Evolutionary conservation across 805 yeast genomes (phyloP), one percentile per base, ranked within the genome.

Genomic region (Saturnispora halmiae): DNA sequence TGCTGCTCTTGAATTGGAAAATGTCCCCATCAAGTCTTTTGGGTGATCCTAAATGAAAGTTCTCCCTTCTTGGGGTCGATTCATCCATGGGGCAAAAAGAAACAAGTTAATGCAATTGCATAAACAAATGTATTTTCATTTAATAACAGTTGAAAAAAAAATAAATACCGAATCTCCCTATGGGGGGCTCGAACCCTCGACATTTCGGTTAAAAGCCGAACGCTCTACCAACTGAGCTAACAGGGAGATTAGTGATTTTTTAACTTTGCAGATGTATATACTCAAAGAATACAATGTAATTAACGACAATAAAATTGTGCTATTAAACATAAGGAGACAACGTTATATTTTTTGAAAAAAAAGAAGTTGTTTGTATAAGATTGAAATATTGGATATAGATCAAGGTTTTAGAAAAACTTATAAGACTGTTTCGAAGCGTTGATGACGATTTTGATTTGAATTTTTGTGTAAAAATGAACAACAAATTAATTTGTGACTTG

Each of bases 171-270:
- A 27, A 33, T 20, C 73, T 68, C 73, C 73, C 67, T 59, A 67
- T 65, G 71, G 66, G 74, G 74, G 74, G 74, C 74, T 69, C 71
- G 74, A 69, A 69, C 74, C 74, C 74, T 67, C 71, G 73, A 69
- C 74, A 67, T 69, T 69, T 69, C 72, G 72, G 72, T 67, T 70
- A 70, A 70, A 70, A 72, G 77, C 75, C 76, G 76, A 71, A 71
- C 76, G 76, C 77, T 72, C 76, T 69, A 72, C 76, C 77, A 70
- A 72, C 77, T 71, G 77, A 72, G 77, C 77, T 72, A 72, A 62
- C 59, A 52, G 58, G 68, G 69, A 64, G n/a, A 19, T 39, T 19
- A 2, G 11, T 16, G 38, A 24, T 9, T 34, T 10, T 8, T 18
- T 14, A 22, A 22, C 6, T 11, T 19, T 24, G 28, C 9, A 10